Evolutionary conservation across 2,329 filamentous ascomycete species (phyloP).

Genomic region (Leptographium wingfieldii): DNA sequence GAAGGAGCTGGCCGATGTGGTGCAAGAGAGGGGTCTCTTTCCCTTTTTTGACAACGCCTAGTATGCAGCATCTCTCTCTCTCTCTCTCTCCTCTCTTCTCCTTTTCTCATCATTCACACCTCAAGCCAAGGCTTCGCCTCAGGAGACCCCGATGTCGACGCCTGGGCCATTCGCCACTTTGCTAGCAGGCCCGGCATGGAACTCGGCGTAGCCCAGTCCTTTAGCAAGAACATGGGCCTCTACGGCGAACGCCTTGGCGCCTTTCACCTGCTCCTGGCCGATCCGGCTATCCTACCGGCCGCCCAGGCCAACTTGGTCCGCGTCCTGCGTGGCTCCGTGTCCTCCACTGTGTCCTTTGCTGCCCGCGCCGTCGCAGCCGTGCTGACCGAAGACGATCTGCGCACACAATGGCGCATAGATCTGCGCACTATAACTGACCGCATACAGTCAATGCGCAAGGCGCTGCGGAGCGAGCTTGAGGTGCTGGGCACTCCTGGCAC

Average conservation of each 20-base stretch:
- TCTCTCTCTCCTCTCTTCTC: not conserved
- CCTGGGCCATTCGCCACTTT: conserved; percentile 1
- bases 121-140: conserved; percentile 1
- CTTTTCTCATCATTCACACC: not conserved
- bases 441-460: not conserved
- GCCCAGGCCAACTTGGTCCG: not conserved
- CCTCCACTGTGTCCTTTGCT: not conserved
- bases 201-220: not conserved
- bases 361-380: not conserved
- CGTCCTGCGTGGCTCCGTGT: not conserved
- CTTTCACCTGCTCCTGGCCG: not conserved
- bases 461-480: not conserved
- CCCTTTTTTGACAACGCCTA: conserved; percentile 1
- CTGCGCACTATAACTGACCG: not conserved
- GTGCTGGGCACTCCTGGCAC: not conserved
- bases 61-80: not conserved
- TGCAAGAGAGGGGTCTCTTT: not conserved
- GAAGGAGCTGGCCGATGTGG: not conserved
- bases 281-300: not conserved
- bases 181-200: not conserved
- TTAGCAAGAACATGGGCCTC: conserved; percentile 2
- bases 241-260: not conserved
- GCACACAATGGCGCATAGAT: not conserved
- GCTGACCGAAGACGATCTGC: not conserved
- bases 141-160: not conserved